These are phyloP conservation scores for Populus alba DNA, from an alignment of 345 rosid species.

Conservation along the genomic window DNA sequence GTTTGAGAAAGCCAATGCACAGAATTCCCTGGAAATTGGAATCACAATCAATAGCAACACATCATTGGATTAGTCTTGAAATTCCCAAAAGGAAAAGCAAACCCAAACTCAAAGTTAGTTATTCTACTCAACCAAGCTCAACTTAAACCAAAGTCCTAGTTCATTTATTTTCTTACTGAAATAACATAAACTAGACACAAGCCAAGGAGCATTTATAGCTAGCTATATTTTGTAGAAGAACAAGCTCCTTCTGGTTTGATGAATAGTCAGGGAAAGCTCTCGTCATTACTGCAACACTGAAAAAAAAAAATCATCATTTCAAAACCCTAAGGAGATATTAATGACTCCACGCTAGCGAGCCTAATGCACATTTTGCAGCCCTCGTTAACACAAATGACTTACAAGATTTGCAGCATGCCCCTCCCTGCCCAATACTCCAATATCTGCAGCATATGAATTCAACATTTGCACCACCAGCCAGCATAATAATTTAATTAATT, in stretches of 20 bases:
- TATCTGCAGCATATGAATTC: slow-evolving; percentile 43
- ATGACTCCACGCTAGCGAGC: no score
- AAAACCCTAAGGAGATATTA: no score
- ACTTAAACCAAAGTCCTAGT: background rate
- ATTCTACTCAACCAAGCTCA: no score
- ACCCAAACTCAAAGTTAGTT: background rate
- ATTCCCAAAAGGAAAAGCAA: no score
- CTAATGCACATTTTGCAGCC: no score
- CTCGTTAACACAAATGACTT: slow-evolving; percentile 28
- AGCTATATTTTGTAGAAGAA: slow-evolving; percentile 78
- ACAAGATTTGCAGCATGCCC: slow-evolving; percentile 99
- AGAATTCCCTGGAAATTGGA: slow-evolving; percentile 58
- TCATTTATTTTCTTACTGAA: slow-evolving; percentile 43
- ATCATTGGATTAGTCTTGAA: no score
- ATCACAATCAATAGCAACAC: no score
- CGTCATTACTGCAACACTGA: slow-evolving; percentile 96
- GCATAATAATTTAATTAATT: no score
- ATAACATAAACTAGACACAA: slow-evolving; percentile 72
- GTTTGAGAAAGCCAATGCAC: slow-evolving; percentile 87
- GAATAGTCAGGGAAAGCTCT: slow-evolving; percentile 81
- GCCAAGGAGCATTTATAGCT: slow-evolving; percentile 89
- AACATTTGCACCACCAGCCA: no score
- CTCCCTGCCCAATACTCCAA: slow-evolving; percentile 92
- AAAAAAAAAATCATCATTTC: slow-evolving; percentile 5
- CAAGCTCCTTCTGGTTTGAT: slow-evolving; percentile 40